phyloP scores from a whole-genome alignment of 2,329 filamentous ascomycete genomes.

The Chaetomium strumarium region DNA sequence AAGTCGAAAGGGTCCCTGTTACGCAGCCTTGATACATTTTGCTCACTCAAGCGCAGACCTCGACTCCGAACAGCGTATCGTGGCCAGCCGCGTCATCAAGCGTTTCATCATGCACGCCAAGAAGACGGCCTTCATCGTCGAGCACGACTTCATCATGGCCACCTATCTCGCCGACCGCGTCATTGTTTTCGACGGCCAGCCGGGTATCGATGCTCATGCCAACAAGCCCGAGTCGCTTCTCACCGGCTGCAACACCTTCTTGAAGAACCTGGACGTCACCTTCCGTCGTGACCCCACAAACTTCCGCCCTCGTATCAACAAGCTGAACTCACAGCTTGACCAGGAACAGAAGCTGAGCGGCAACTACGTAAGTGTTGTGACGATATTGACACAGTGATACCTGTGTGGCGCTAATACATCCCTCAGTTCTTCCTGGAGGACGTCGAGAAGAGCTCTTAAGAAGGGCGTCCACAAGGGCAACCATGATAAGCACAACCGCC shows the following conservation, averaged over 20 bases:
- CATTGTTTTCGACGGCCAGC: constrained; percentile 95
- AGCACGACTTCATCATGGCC: constrained; percentile 99
- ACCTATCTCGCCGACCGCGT: constrained; percentile 75
- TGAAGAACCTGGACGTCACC: constrained; percentile 95
- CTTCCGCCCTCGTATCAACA: constrained; percentile 97
- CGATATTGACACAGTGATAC: background rate
- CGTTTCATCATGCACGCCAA: constrained; percentile 99
- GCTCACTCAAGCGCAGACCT: constrained; percentile 48
- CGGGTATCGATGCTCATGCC: constrained; percentile 80
- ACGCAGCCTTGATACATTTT: background rate
- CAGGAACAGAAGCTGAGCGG: constrained; percentile 92
- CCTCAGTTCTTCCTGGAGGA: constrained; percentile 91
- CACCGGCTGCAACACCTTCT: constrained; percentile 92
- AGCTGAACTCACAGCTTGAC: constrained; percentile 89
- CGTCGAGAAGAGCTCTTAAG: constrained; percentile 52
- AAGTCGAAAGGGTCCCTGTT: constrained; percentile 1
- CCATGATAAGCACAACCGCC: constrained; percentile 26
- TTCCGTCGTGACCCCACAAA: constrained; percentile 97
- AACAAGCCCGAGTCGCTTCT: constrained; percentile 87
- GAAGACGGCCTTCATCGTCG: constrained; percentile 98
- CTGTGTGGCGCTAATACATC: background rate
- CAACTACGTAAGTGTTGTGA: constrained; percentile 67
- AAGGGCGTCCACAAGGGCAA: constrained; percentile 50
- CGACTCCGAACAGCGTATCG: constrained; percentile 97
- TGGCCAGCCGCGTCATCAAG: constrained; percentile 96